Base-by-base conservation (phyloP, 163 green algal species). In the Smithsoniella earleae region DNA sequence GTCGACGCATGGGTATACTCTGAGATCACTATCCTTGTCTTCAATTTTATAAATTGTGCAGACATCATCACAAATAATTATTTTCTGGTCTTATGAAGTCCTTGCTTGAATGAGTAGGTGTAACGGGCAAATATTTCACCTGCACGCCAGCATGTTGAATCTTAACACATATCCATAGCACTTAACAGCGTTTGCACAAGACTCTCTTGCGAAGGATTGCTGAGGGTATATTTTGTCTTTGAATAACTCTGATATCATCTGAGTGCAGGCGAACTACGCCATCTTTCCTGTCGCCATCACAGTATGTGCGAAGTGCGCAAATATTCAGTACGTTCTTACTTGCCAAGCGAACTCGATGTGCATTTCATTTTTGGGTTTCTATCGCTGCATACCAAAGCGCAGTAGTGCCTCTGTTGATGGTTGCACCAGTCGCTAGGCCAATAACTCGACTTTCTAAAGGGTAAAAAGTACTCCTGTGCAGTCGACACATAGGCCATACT, bases 231-330 rank as follows among this genome's bases (percentile, higher is more conserved):
- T n/a, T n/a, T n/a, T n/a, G n/a, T n/a, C n/a, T n/a, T n/a, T n/a
- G n/a, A n/a, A n/a, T n/a, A n/a, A n/a, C n/a, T n/a, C n/a, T n/a
- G n/a, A n/a, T n/a, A n/a, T n/a, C n/a, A n/a, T n/a, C n/a, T n/a
- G n/a, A n/a, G n/a, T 69, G 58, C 58, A 69, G 58, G 58, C 34
- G 30, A 69, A 30, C 31, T 69, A 69, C 27, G 58, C 58, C 3
- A 69, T 69, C 31, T 69, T 40, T 33, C 58, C 58, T 4, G n/a
- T 34, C 18, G 58, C 27, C 20, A 13, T 69, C 16, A 69, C 58
- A 22, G 58, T 69, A 28, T 69, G 58, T 13, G 58, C 58, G 3
- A 69, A 18, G 20, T 69, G 58, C 58, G 31, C 58, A 30, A 69
- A 34, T 36, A 30, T 69, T n/a, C 58, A 69, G 58, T 69, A 34